Evolutionary conservation across 495 filamentous ascomycete species (phyloP).

Genomic region (Bacidia rubella): DNA sequence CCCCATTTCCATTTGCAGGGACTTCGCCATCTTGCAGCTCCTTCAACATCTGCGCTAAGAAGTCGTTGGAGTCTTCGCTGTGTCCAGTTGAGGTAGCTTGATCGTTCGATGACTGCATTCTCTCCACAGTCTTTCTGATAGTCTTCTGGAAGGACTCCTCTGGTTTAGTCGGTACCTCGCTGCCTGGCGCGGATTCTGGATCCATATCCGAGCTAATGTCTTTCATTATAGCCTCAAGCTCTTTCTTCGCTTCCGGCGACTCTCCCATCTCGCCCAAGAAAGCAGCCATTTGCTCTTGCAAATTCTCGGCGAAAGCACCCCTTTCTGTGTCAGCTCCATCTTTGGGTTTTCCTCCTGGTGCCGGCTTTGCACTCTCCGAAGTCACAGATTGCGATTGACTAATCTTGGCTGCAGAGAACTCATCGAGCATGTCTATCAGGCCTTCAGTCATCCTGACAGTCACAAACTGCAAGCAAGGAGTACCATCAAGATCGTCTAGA

Average conservation of each 20-base stretch:
- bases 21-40: conserved; percentile 55
- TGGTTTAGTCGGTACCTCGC: conserved; percentile 11
- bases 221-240: conserved; percentile 75
- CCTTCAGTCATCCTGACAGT: conserved; percentile 4
- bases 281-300: conserved; percentile 71
- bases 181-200: conserved; percentile 12
- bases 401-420: conserved; percentile 53
- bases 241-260: conserved; percentile 68
- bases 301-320: conserved; percentile 66
- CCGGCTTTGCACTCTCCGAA: conserved; percentile 13
- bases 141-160: conserved; percentile 71
- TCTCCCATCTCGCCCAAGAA: conserved; percentile 53
- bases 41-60: conserved; percentile 75
- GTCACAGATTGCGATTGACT: not conserved
- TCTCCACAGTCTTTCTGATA: conserved; percentile 81
- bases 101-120: conserved; percentile 77
- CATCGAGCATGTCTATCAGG: conserved; percentile 68
- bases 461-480: conserved; percentile 9
- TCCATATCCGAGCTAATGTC: conserved; percentile 46
- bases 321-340: not conserved
- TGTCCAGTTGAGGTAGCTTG: conserved; percentile 66
- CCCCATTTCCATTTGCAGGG: conserved; percentile 54
- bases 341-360: conserved; percentile 37
- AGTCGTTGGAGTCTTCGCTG: conserved; percentile 56
- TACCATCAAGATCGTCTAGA: conserved; percentile 84